Percentiles rank a stretch among this genome's conserved stretches.
Conservation (phyloP, 495 filamentous ascomycete genomes). For the Penicillium malachiteum region DNA sequence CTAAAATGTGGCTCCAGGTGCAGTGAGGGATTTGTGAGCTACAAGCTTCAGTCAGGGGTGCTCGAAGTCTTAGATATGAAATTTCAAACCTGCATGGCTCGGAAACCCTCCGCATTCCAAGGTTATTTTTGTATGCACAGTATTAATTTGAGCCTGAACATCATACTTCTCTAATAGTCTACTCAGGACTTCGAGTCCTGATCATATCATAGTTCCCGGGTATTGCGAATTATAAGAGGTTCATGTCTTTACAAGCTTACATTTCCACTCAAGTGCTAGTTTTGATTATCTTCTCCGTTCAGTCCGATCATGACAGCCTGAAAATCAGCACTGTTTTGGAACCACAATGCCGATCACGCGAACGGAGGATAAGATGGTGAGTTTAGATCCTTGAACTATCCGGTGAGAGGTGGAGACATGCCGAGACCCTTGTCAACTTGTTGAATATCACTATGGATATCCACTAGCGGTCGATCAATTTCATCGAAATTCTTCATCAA, state of each 20-base stretch:
- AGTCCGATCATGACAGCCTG: not conserved
- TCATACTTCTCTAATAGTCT: not conserved
- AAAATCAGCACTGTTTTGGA: not conserved
- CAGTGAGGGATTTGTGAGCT: not conserved
- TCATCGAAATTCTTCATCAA: too few relatives aligned
- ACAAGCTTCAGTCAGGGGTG: not conserved
- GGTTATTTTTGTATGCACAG: not conserved
- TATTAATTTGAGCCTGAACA: too few relatives aligned
- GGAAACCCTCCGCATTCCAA: not conserved
- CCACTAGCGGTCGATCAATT: too few relatives aligned
- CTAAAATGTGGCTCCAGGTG: too few relatives aligned
- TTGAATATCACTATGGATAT: too few relatives aligned
- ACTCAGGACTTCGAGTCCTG: not conserved
- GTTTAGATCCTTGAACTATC: too few relatives aligned
- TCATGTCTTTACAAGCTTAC: not conserved
- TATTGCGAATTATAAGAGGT: not conserved
- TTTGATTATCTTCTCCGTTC: not conserved
- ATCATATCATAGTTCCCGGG: not conserved
- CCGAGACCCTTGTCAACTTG: too few relatives aligned
- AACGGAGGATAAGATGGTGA: slow-evolving; percentile 24
- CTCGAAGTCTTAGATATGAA: not conserved
- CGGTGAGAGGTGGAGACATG: too few relatives aligned
- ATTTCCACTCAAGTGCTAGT: not conserved
- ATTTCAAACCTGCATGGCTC: not conserved
- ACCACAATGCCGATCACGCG: slow-evolving; percentile 15